These are phyloP conservation scores for Podila verticillata DNA, from an alignment of 192 early-diverging fungal genomes.

Conservation along the genomic window DNA sequence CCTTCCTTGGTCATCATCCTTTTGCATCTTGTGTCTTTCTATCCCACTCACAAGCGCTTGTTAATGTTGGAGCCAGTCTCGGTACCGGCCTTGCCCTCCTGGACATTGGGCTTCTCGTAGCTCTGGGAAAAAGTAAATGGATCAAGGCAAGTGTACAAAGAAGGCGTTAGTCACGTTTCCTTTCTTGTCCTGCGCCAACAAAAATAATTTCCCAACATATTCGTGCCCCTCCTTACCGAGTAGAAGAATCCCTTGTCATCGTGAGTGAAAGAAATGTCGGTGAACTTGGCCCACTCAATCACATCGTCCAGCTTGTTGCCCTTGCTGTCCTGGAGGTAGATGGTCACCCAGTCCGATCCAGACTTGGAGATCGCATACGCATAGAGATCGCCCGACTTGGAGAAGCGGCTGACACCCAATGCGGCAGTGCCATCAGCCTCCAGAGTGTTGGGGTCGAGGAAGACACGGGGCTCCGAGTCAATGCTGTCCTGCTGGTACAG, in stretches of 20 bases:
- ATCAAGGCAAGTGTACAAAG: not conserved
- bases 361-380: constrained; percentile 65
- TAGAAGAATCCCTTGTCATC: constrained; percentile 83
- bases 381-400: constrained; percentile 65
- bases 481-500: constrained; percentile 63
- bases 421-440: constrained; percentile 68
- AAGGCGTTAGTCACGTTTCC: not conserved
- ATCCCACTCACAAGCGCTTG: constrained; percentile 32
- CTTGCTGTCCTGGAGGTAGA: constrained; percentile 56
- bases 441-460: constrained; percentile 65
- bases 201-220: not conserved
- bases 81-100: constrained; percentile 17
- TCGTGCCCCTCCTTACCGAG: constrained; percentile 17
- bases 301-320: constrained; percentile 52
- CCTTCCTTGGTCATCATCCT: too few species aligned
- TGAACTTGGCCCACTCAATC: constrained; percentile 69
- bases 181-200: not conserved
- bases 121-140: constrained; percentile 10
- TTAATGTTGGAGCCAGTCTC: constrained; percentile 30
- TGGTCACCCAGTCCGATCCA: constrained; percentile 76
- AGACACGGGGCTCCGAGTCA: constrained; percentile 53
- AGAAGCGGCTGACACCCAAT: constrained; percentile 61
- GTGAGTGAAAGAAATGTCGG: constrained; percentile 62
- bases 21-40: too few species aligned
- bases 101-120: constrained; percentile 39